Base-by-base conservation (phyloP, 192 early-diverging fungal genomes). In the Coemansia sp. region DNA sequence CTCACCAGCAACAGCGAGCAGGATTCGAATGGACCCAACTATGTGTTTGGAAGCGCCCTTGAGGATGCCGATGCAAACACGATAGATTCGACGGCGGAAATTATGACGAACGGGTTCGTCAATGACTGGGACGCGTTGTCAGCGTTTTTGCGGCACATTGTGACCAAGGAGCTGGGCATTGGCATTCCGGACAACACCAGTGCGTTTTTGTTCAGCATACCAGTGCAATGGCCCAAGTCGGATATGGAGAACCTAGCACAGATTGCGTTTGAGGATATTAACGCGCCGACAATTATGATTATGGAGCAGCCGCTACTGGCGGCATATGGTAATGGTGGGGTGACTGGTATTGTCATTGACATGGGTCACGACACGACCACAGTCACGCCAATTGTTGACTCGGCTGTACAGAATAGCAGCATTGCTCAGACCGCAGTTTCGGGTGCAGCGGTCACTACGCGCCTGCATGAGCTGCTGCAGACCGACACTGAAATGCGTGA, bases 221-320 rank as follows among this genome's bases (percentile, higher is more conserved):
- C 97, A n/a, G 77, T 84, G 37, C 64, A 75, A 37, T 97, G 94
- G 95, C 83, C 87, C 14, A 92, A 91, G 60, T 69, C 83, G 6
- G 90, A 96, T 50, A 78, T 87, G 54, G 93, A 94, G 76, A 80
- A 84, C 8, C 83, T 90, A 26, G 86, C 90, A 15, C 93, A 95
- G 75, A 89, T 96, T 38, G 87, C 91, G 58, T 98, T 98, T 80
- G 97, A 98, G 77, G 84, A 89, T 20, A 82, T 97, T 54, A 97
- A 98, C 69, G 86, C 88, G 11, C 91, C 94, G 6, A 86, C 86
- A 15, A 74, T 98, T 22, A 86, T 87, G 58, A 82, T 97, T 46
- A 80, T 88, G 20, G 92, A 95, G 51, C 91, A 95, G 66, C 91
- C 95, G 9, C 78, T 96, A 49, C 76, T 91, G 66, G 85, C 90